phyloP scores from a whole-genome alignment of 2,329 filamentous ascomycete genomes.

The Monosporascus sp. region DNA sequence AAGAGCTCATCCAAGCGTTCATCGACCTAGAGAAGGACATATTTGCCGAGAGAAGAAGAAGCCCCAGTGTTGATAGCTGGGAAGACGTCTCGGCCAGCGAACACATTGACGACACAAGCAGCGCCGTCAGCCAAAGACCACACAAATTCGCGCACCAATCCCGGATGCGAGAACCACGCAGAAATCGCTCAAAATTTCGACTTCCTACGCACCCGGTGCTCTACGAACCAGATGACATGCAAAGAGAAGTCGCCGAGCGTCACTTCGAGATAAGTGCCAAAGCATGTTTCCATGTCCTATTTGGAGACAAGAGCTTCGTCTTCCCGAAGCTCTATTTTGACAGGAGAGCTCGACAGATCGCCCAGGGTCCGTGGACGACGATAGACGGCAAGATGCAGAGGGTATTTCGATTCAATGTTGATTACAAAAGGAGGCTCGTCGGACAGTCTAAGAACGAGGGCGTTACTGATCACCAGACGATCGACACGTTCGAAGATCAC shows the following conservation, averaged over 20 bases:
- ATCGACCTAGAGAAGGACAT: conserved; percentile 67
- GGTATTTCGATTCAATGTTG: conserved; percentile 75
- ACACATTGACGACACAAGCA: conserved; percentile 53
- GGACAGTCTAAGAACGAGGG: conserved; percentile 55
- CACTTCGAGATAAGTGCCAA: conserved; percentile 90
- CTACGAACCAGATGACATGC: conserved; percentile 80
- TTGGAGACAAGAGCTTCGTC: conserved; percentile 91
- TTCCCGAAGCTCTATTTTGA: conserved; percentile 90
- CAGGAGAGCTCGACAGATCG: conserved; percentile 70
- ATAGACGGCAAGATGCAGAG: conserved; percentile 68
- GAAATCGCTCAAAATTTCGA: conserved; percentile 64
- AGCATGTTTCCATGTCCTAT: conserved; percentile 90
- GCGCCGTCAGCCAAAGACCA: conserved; percentile 28
- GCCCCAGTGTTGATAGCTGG: conserved; percentile 83
- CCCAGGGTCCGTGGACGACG: conserved; percentile 78
- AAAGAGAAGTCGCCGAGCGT: conserved; percentile 67
- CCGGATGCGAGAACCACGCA: conserved; percentile 30
- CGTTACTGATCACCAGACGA: conserved; percentile 77
- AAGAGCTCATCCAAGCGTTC: conserved; percentile 66
- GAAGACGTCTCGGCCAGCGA: conserved; percentile 66
- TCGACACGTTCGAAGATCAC: conserved; percentile 78
- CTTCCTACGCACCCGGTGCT: conserved; percentile 74
- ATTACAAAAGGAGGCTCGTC: conserved; percentile 55
- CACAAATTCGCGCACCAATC: conserved; percentile 31
- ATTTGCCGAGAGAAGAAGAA: conserved; percentile 50